Base-by-base conservation (phyloP, 1,284 basidiomycete species). In the Mycosarcoma mackinlayi region DNA sequence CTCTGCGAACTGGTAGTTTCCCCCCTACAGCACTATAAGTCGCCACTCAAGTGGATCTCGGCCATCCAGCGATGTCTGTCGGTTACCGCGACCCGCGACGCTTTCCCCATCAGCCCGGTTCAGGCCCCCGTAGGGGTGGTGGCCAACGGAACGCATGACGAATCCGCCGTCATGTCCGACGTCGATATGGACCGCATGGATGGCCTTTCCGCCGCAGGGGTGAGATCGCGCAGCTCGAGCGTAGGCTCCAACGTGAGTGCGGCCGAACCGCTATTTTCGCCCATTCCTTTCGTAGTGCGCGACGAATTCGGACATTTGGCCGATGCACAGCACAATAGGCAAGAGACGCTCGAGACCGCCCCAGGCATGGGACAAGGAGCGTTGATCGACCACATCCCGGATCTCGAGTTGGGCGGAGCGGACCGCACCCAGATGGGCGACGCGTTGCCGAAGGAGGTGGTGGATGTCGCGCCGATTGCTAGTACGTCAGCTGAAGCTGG, bases 81-180 rank as follows among this genome's bases (percentile, higher is more conserved):
- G 3, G 75, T 77, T 1, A 77, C 75, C 1, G 75, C 75, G 5
- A 72, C 73, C 14, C 35, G 68, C 2, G 68, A 72, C 28, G 68
- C 68, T 6, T 72, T 72, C 33, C 68, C 68, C 6, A 66, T 67
- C 40, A 55, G 45, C n/a, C 68, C 68, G 8, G 52, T 63, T 2
- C 59, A 63, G 23, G 45, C 53, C 0, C 39, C 56, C 1, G 44
- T 49, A 1, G 49, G 49, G 1, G 25, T 40, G 4, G 25, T 34
- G 6, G 35, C 47, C 1, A 62, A 64, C 18, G 66, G 47, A 7
- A 21, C 19, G 6, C 18, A 38, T 9, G 8, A 37, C 4, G 52
- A n/a, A 6, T 41, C 13, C 4, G 42, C 16, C 10, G 23, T 14
- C 1, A 31, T 71, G 31, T 37, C 35, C 19, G 62, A 71, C 16